Evolutionary conservation across 306 rosid species (phyloP).

Genomic region (Acmispon strigosus): DNA sequence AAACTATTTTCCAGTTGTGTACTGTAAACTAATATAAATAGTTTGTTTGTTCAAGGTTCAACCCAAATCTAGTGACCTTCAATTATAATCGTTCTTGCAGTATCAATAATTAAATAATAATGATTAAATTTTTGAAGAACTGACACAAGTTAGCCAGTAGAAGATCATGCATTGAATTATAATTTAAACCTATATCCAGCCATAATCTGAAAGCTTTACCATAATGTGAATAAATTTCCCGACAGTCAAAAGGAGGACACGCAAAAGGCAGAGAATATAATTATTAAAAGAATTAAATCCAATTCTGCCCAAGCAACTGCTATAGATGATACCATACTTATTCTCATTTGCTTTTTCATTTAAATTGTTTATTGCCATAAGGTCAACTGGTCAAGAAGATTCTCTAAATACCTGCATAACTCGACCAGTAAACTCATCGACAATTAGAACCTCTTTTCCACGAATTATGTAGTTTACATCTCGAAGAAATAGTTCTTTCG

Average conservation of each 20-base stretch:
- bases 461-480: conserved; percentile 93
- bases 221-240: neutral
- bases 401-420: conserved; percentile 80
- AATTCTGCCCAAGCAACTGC: conserved; percentile 12
- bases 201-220: too few relatives aligned
- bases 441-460: conserved; percentile 87
- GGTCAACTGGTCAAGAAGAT: neutral
- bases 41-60: neutral
- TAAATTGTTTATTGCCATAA: neutral
- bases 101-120: neutral
- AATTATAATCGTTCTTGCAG: neutral
- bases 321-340: neutral
- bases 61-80: neutral
- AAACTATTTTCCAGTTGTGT: conserved; percentile 7
- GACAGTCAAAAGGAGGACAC: neutral
- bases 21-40: neutral
- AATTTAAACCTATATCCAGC: too few relatives aligned
- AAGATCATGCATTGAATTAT: neutral
- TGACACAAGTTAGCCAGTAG: too few relatives aligned
- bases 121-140: neutral
- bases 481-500: conserved; percentile 88
- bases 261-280: neutral
- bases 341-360: neutral
- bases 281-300: neutral
- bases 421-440: conserved; percentile 97